Evolutionary conservation across 164 flowering plant genomes (phyloP).

Genomic region (Paratinospora sagittata): DNA sequence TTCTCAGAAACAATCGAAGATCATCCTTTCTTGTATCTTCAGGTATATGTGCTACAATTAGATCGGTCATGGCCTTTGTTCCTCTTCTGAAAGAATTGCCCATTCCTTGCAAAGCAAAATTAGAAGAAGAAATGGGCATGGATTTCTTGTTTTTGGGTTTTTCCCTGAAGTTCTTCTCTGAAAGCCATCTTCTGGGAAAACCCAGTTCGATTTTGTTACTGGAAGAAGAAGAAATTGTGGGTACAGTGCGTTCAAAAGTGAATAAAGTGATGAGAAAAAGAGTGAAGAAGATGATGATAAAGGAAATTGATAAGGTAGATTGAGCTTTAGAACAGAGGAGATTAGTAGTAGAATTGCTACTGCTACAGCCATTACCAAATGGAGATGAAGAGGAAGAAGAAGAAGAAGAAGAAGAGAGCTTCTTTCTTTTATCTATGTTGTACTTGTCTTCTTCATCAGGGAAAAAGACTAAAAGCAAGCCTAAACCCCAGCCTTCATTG

Average conservation of each 20-base stretch:
- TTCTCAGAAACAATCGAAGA: slow-evolving; percentile 43
- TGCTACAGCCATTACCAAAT: slow-evolving; percentile 7
- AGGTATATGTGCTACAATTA: slow-evolving; percentile 54
- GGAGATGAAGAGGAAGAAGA: slow-evolving; percentile 4
- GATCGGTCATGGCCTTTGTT: slow-evolving; percentile 58
- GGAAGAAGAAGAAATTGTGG: slow-evolving; percentile 7
- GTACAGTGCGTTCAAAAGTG: slow-evolving; percentile 40
- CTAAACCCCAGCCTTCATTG: slow-evolving; percentile 30
- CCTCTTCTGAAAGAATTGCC: slow-evolving; percentile 63
- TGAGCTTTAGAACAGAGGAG: slow-evolving; percentile 51
- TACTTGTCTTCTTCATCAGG: slow-evolving; percentile 36
- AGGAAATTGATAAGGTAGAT: slow-evolving; percentile 67
- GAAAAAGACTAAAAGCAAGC: slow-evolving; percentile 59
- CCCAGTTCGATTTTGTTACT: not conserved
- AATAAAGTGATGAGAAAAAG: slow-evolving; percentile 73
- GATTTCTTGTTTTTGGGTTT: not conserved
- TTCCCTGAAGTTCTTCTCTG: slow-evolving; percentile 8
- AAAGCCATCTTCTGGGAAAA: slow-evolving; percentile 29
- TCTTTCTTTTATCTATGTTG: slow-evolving; percentile 21
- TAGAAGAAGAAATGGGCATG: not conserved
- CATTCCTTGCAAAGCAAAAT: slow-evolving; percentile 67
- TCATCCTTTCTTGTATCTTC: slow-evolving; percentile 36
- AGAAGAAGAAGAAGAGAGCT: slow-evolving; percentile 14
- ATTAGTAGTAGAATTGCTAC: too few species aligned
- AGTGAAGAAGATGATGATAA: slow-evolving; percentile 50